Evolutionary conservation across 305 asterid species (phyloP), one percentile per base, ranked within the genome.

Genomic region (Rubia peregrina): DNA sequence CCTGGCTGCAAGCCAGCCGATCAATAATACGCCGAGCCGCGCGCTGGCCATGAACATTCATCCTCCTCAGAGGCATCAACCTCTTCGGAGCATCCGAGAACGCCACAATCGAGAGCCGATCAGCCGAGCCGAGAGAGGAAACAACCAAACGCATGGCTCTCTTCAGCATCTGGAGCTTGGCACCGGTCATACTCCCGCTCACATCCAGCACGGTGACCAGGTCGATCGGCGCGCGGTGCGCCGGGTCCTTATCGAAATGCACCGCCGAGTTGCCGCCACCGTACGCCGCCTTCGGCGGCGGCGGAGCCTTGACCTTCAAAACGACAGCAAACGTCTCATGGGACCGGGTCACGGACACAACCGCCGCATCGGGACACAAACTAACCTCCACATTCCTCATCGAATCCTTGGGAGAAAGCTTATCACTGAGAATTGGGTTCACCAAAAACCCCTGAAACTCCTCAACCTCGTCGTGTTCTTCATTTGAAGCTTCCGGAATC

Each of bases 151-250:
- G 85, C 95, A 94, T 88, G 61, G 97, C 90, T 60, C 98, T 82
- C 78, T 94, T 91, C 51, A 91, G 76, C 99, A 89, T 89, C 72
- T 89, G 92, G 21, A 94, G 85, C 89, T 94, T 94, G 33, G 91
- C 84, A 11, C 97, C 96, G 7, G 78, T 76, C 99, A 91, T 94
- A 60, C 87, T 86, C 26, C 80, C 92, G 16, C 98, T 90, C 14
- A 88, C 89, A 65, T 94, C 96, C 26, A 94, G 87, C 38, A 94
- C 97, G 8, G 96, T 83, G 26, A 91, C 98, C 65, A 94, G 51
- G 81, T 94, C 99, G 40, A 91, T 87, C 42, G 99, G 96, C 48
- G 99, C 97, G 0, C 99, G 91, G 0, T 80, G 71, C 55, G 86
- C 80, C 7, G 86, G 71, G 79, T 80, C 87, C 62, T 68, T 73